phyloP scores from a whole-genome alignment of 768 basidiomycete species.

The Nidularia pulvinata region DNA sequence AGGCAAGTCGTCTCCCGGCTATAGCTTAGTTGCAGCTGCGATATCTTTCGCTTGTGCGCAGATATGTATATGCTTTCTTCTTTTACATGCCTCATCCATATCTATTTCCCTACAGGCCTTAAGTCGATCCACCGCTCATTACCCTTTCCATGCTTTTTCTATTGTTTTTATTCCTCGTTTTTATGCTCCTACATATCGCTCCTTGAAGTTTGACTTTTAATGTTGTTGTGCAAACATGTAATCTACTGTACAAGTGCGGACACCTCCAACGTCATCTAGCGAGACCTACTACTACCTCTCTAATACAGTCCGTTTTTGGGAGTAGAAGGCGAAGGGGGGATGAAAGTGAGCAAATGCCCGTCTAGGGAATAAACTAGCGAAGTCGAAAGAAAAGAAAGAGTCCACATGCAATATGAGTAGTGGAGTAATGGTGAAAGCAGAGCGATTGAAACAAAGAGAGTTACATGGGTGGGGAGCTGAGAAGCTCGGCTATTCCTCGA shows the following conservation, averaged over 20 bases:
- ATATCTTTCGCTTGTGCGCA: background rate
- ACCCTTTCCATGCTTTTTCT: background rate
- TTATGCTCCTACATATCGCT: background rate
- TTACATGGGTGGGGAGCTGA: too few relatives aligned
- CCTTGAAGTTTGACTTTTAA: constrained; percentile 2
- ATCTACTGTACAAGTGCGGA: constrained; percentile 25
- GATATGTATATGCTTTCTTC: constrained; percentile 5
- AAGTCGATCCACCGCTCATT: background rate
- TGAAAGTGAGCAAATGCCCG: background rate
- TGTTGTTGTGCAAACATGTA: constrained; percentile 21
- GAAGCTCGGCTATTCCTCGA: too few relatives aligned
- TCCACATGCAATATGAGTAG: constrained; percentile 9
- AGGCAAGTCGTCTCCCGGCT: too few relatives aligned
- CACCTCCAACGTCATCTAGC: constrained; percentile 15
- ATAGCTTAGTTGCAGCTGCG: too few relatives aligned
- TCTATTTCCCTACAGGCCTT: background rate
- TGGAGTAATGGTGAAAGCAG: constrained; percentile 2
- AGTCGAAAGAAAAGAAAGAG: too few relatives aligned
- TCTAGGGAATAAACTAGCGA: background rate
- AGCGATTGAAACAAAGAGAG: constrained; percentile 1
- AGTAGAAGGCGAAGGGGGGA: background rate
- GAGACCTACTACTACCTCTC: constrained; percentile 13
- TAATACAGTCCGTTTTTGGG: constrained; percentile 7
- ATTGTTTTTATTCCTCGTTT: constrained; percentile 4
- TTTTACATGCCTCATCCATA: constrained; percentile 1